Evolutionary conservation across 202 grass and related monocot species (phyloP).

Genomic region (Dendrocalamus latiflorus): DNA sequence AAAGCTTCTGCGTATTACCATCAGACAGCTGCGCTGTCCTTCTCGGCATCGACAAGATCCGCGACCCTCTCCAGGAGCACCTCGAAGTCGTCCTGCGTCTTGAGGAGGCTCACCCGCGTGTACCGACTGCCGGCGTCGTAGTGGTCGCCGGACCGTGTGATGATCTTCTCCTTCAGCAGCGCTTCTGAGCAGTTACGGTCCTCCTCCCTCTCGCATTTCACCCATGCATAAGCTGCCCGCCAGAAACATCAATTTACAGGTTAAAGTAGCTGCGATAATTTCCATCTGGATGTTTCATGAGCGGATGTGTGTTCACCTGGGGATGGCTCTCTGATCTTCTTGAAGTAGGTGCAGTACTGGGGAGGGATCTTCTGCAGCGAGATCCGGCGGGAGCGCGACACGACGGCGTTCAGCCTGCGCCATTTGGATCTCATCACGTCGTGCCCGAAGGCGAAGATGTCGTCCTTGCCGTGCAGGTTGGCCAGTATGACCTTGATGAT

Average conservation of each 20-base stretch:
- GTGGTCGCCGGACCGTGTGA: constrained; percentile 6
- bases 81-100: constrained; percentile 61
- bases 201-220: constrained; percentile 69
- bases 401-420: constrained; percentile 36
- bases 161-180: constrained; percentile 45
- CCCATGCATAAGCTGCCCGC: constrained; percentile 61
- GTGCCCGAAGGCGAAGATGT: constrained; percentile 72
- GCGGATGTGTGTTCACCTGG: constrained; percentile 36
- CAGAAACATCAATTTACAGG: not conserved
- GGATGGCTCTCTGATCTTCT: constrained; percentile 44
- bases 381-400: constrained; percentile 50
- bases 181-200: constrained; percentile 48
- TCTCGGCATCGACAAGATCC: constrained; percentile 39
- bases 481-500: constrained; percentile 46
- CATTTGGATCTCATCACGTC: constrained; percentile 42
- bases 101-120: constrained; percentile 64
- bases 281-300: not conserved
- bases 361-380: constrained; percentile 55
- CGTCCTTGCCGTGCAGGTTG: constrained; percentile 36
- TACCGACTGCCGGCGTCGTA: constrained; percentile 26
- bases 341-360: constrained; percentile 66
- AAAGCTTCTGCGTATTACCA: not conserved
- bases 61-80: constrained; percentile 49
- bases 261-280: not conserved
- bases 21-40: not conserved